Percentiles rank a stretch among this genome's conserved stretches.
Evolutionary conservation across 768 basidiomycete species (phyloP).

Genomic region (Termitomyces sp.): DNA sequence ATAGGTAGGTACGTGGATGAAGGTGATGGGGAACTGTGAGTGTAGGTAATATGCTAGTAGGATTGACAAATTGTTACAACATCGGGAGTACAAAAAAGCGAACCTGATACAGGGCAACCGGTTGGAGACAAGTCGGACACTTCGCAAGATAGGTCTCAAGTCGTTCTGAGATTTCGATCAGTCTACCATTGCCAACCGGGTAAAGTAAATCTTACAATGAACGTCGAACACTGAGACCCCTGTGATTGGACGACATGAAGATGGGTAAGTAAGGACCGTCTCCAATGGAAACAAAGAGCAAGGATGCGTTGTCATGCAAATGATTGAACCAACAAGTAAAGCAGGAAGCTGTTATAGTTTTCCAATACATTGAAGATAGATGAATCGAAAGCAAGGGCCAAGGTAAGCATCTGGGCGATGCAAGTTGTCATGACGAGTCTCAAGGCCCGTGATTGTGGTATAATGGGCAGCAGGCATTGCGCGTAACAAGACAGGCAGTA

Average conservation of each 20-base stretch:
- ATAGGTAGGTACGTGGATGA: neutral
- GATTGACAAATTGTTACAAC: constrained; percentile 1
- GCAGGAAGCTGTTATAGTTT: neutral
- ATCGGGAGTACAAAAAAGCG: neutral
- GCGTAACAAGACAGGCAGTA: neutral
- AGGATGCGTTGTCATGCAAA: neutral
- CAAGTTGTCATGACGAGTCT: neutral
- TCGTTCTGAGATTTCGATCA: neutral
- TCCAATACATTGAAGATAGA: neutral
- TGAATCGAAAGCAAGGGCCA: neutral
- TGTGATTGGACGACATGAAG: neutral
- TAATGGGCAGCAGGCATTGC: neutral
- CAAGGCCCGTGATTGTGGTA: neutral
- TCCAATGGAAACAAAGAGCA: neutral
- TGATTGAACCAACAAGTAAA: neutral
- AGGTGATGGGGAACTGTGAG: no score
- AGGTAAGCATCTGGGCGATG: neutral
- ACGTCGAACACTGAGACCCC: neutral
- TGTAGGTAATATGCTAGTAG: neutral
- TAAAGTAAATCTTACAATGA: neutral
- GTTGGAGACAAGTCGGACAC: neutral
- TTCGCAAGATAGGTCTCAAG: neutral
- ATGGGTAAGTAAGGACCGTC: neutral
- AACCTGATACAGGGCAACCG: constrained; percentile 3
- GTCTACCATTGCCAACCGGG: neutral